Conservation (phyloP, 2,329 filamentous ascomycete genomes). For the Colletotrichum incanum region DNA sequence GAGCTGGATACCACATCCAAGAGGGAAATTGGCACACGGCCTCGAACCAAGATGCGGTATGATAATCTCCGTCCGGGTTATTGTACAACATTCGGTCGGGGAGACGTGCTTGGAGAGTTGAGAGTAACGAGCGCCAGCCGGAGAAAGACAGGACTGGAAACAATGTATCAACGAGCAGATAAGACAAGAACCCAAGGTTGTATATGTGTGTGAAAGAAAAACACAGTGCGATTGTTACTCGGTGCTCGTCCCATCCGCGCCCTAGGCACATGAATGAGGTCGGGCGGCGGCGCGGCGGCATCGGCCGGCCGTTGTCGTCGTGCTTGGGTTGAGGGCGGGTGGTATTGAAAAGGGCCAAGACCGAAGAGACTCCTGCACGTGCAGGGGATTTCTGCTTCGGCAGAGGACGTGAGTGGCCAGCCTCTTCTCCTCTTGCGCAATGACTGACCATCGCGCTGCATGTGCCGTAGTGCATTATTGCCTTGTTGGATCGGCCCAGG, state of each 20-base stretch:
- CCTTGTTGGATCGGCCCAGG: slow-evolving; percentile 20
- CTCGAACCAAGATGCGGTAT: neutral
- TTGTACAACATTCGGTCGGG: neutral
- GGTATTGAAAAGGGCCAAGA: slow-evolving; percentile 36
- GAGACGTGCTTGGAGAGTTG: neutral
- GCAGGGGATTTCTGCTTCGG: slow-evolving; percentile 27
- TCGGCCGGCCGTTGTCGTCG: slow-evolving; percentile 32
- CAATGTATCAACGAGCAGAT: neutral
- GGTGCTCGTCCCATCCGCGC: neutral
- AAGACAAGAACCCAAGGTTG: neutral
- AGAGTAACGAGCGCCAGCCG: neutral
- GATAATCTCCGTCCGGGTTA: neutral
- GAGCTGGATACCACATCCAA: neutral
- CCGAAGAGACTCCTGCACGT: slow-evolving; percentile 23
- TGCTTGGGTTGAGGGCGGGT: slow-evolving; percentile 29
- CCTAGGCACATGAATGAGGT: slow-evolving; percentile 17
- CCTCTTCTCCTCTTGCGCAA: slow-evolving; percentile 11
- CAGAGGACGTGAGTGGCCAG: slow-evolving; percentile 10
- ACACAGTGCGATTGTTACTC: too few relatives aligned
- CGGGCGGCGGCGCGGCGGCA: slow-evolving; percentile 22
- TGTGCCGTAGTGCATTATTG: slow-evolving; percentile 14
- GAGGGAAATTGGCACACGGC: neutral
- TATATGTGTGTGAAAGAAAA: neutral
- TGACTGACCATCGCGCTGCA: slow-evolving; percentile 26
- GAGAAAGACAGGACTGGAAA: neutral